Conservation (phyloP, 495 filamentous ascomycete species). For the Venustampulla echinocandica region DNA sequence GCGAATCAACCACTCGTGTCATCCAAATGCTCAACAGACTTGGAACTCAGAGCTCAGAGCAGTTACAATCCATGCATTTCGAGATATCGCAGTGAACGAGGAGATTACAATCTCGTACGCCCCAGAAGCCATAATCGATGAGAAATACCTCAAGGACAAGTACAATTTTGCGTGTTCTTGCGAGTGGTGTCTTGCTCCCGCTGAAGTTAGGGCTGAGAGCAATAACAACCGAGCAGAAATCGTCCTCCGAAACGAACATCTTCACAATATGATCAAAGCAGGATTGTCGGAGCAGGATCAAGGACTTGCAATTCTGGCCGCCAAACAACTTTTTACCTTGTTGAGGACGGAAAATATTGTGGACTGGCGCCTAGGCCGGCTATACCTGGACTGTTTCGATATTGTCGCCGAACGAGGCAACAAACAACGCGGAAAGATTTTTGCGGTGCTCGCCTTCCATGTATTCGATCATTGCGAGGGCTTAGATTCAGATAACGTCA, state of each 20-base stretch:
- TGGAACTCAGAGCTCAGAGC: background rate
- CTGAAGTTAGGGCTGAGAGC: background rate
- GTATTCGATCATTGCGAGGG: background rate
- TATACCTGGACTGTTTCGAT: background rate
- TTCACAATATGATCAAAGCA: too few relatives aligned
- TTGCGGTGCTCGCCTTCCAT: background rate
- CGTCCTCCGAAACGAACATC: background rate
- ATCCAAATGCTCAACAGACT: background rate
- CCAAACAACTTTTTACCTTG: background rate
- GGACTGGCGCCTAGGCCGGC: background rate
- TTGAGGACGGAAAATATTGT: background rate
- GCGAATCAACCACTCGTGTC: background rate
- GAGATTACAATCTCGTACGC: slow-evolving; percentile 2
- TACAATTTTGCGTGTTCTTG: background rate
- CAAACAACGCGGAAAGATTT: background rate
- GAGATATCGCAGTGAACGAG: background rate
- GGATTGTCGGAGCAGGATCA: too few relatives aligned
- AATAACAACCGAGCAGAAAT: background rate
- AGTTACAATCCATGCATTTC: background rate
- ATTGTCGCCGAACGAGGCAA: background rate
- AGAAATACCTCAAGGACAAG: background rate
- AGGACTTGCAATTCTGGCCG: background rate
- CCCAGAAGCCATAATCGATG: background rate
- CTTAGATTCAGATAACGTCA: background rate
- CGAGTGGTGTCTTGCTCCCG: background rate